Conservation (phyloP, 306 rosid species). For the Trifolium repens region DNA sequence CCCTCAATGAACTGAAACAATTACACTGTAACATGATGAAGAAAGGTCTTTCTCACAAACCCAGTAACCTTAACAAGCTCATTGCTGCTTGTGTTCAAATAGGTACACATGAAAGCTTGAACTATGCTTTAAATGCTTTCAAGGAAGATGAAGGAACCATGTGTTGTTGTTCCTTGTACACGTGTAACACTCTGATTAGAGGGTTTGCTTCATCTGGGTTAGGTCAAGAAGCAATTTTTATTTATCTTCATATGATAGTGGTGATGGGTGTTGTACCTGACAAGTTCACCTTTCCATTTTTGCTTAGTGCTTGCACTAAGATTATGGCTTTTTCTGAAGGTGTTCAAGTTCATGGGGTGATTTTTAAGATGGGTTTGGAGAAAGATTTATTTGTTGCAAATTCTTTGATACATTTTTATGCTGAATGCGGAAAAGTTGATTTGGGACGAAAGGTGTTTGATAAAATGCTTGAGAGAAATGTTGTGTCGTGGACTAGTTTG, state of each 20-base stretch:
- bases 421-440: conserved; percentile 56
- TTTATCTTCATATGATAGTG: conserved; percentile 54
- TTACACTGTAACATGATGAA: conserved; percentile 62
- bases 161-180: conserved; percentile 45
- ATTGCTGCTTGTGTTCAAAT: conserved; percentile 53
- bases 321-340: conserved; percentile 59
- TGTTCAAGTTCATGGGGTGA: conserved; percentile 65
- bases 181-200: conserved; percentile 65
- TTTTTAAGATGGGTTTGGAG: conserved; percentile 68
- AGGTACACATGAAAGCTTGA: conserved; percentile 64
- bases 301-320: conserved; percentile 68
- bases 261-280: conserved; percentile 64
- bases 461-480: conserved; percentile 72
- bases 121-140: conserved; percentile 55
- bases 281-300: conserved; percentile 71
- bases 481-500: conserved; percentile 88
- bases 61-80: conserved; percentile 45
- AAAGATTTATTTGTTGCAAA: conserved; percentile 62
- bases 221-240: conserved; percentile 54
- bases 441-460: conserved; percentile 71
- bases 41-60: conserved; percentile 47
- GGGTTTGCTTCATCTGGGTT: conserved; percentile 68
- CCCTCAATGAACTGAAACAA: conserved; percentile 63
- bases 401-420: conserved; percentile 73
- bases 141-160: conserved; percentile 32